phyloP scores from a whole-genome alignment of 495 filamentous ascomycete species.

The Aspergillus incahuasiensis region DNA sequence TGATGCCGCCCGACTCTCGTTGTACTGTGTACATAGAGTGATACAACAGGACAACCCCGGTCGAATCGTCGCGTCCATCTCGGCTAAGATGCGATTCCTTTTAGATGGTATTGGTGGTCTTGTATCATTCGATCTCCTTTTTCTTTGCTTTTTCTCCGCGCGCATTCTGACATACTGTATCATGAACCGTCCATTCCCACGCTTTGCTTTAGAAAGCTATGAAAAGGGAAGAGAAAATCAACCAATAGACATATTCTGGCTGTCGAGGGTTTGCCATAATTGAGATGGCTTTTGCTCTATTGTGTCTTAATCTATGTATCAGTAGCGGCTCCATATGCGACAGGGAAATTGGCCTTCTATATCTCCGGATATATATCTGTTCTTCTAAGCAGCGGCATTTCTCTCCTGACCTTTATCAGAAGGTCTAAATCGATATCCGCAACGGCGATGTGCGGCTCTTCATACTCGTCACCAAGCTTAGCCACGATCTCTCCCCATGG shows the following conservation, averaged over 20 bases:
- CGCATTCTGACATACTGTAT: constrained; percentile 36
- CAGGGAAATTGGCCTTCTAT: constrained; percentile 19
- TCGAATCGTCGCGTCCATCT: constrained; percentile 30
- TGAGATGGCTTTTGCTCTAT: not conserved
- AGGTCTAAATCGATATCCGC: constrained; percentile 49
- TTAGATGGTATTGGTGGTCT: constrained; percentile 39
- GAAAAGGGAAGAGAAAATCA: constrained; percentile 19
- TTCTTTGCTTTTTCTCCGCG: constrained; percentile 23
- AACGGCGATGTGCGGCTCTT: constrained; percentile 48
- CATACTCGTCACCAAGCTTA: constrained; percentile 50
- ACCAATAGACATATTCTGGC: constrained; percentile 2
- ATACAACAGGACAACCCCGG: constrained; percentile 32
- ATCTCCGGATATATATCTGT: constrained; percentile 61
- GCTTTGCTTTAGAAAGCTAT: constrained; percentile 25
- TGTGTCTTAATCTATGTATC: not conserved
- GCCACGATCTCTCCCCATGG: constrained; percentile 81
- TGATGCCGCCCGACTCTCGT: constrained; percentile 19
- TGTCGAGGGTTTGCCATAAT: not conserved
- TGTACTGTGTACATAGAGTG: constrained; percentile 49
- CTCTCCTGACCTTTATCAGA: constrained; percentile 48
- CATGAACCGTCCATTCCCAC: constrained; percentile 23
- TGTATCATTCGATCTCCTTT: constrained; percentile 27
- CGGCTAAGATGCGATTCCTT: constrained; percentile 32
- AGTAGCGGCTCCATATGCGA: not conserved
- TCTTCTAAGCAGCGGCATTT: constrained; percentile 60